A percentile compares a stretch with the other conserved stretches of the same genome.
These are phyloP conservation scores for Botryotinia narcissicola DNA, from an alignment of 2,329 filamentous ascomycete genomes.

Conservation along the genomic window DNA sequence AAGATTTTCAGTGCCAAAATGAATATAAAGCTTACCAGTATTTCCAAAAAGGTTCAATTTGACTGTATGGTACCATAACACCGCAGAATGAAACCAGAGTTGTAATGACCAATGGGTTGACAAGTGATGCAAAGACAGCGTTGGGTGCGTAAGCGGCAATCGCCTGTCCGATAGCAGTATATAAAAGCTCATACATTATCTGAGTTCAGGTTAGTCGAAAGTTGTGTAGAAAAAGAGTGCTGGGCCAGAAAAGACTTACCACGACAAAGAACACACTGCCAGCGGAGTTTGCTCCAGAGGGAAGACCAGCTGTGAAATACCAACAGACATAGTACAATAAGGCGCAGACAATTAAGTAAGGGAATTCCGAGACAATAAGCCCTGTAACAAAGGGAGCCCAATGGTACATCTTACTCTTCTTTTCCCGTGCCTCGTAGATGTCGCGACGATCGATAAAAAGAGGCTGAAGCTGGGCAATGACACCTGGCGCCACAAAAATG, in stretches of 20 bases:
- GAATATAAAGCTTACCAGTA: constrained; percentile 27
- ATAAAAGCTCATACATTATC: constrained; percentile 40
- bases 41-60: constrained; percentile 64
- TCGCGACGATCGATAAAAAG: constrained; percentile 56
- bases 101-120: constrained; percentile 55
- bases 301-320: constrained; percentile 58
- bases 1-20: neutral
- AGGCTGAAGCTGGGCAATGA: constrained; percentile 57
- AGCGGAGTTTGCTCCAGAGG: constrained; percentile 43
- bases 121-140: constrained; percentile 56
- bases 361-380: constrained; percentile 48
- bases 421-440: constrained; percentile 58
- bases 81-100: constrained; percentile 70
- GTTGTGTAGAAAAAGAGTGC: neutral
- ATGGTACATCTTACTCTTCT: constrained; percentile 60
- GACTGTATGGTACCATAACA: constrained; percentile 69
- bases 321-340: constrained; percentile 51
- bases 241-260: constrained; percentile 21
- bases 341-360: constrained; percentile 45
- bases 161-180: constrained; percentile 60
- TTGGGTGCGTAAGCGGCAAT: constrained; percentile 61
- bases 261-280: constrained; percentile 55
- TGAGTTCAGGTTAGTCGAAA: neutral
- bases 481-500: constrained; percentile 58
- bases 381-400: constrained; percentile 59